Evolutionary conservation across 2,329 filamentous ascomycete genomes (phyloP).

Genomic region (Neofusicoccum sp.): DNA sequence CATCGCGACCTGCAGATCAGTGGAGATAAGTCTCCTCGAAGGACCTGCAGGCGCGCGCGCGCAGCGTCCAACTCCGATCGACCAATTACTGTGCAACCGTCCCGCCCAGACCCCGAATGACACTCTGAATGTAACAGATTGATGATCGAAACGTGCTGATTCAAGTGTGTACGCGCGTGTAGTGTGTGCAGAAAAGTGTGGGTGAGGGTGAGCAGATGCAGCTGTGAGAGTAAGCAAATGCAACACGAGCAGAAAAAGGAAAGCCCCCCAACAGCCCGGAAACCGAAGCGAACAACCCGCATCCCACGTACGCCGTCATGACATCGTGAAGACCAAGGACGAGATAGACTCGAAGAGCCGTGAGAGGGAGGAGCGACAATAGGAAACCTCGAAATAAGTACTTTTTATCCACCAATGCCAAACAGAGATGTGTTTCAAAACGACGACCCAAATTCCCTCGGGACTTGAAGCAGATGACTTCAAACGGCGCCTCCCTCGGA

Average conservation of each 20-base stretch:
- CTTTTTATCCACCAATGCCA: slow-evolving; percentile 17
- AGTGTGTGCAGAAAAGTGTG: not conserved
- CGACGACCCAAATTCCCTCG: slow-evolving; percentile 9
- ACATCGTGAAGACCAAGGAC: slow-evolving; percentile 17
- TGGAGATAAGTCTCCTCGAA: not conserved
- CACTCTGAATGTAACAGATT: not conserved
- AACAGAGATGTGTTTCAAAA: slow-evolving; percentile 13
- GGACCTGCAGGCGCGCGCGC: not conserved
- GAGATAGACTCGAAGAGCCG: slow-evolving; percentile 8
- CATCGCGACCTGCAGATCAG: not conserved
- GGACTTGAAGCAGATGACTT: not conserved
- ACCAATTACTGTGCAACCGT: slow-evolving; percentile 1
- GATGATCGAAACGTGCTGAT: slow-evolving; percentile 4
- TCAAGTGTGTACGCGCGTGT: not conserved
- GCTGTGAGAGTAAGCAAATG: not conserved
- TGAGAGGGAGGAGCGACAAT: slow-evolving; percentile 4
- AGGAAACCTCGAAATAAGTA: slow-evolving; percentile 14
- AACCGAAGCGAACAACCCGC: too few species aligned
- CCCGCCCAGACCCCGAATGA: not conserved
- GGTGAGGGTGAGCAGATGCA: not conserved
- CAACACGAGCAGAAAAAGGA: not conserved
- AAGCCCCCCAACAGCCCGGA: slow-evolving; percentile 2
- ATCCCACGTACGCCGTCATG: slow-evolving; percentile 16
- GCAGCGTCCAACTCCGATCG: not conserved
- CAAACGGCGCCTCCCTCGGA: not conserved